Evolutionary conservation across 2,329 filamentous ascomycete species (phyloP), one percentile per base, ranked within the genome.

Genomic region (Karstenula rhodostoma): DNA sequence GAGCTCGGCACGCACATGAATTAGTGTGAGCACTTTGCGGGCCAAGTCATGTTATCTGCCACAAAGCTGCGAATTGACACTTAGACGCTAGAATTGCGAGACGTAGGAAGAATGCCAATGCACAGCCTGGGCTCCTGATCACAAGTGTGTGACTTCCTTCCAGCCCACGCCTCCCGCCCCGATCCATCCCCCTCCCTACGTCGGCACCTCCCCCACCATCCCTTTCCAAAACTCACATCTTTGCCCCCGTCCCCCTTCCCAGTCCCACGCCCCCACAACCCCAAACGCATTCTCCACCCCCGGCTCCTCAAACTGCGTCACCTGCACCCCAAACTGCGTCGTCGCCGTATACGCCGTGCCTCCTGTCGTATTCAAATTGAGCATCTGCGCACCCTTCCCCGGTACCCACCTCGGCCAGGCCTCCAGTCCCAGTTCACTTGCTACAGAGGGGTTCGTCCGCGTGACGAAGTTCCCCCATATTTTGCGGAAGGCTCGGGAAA

Each of bases 401-500:
- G 23, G 40, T 4, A 9, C 19, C 42, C 56, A 56, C 10, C 44
- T 25, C 10, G 35, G 35, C 35, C 35, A 40, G 10, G 6, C 6
- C 13, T n/a, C 35, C 12, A 40, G 17, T 17, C 35, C 37, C 6
- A 19, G 3, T 19, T 54, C 19, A 17, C 54, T 42, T 5, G 47
- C 9, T 8, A 67, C 55, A 9, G 56, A 59, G 17, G 62, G 66
- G 27, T 65, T 58, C 1, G 23, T 25, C 7, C 27, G 35, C 1
- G 27, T 62, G 27, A 68, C 56, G 22, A 68, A 67, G 23, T 62
- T 64, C 7, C 66, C 66, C 60, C 59, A 65, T 32, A 67, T 67
- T 1, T 48, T 37, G 22, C 59, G 62, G 29, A 68, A 60, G 2
- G 60, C 61, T 1, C 29, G 46, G 10, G 54, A 42, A 43, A 68